phyloP scores from a whole-genome alignment of 2,329 filamentous ascomycete genomes.

The Diaporthe aspalathi region DNA sequence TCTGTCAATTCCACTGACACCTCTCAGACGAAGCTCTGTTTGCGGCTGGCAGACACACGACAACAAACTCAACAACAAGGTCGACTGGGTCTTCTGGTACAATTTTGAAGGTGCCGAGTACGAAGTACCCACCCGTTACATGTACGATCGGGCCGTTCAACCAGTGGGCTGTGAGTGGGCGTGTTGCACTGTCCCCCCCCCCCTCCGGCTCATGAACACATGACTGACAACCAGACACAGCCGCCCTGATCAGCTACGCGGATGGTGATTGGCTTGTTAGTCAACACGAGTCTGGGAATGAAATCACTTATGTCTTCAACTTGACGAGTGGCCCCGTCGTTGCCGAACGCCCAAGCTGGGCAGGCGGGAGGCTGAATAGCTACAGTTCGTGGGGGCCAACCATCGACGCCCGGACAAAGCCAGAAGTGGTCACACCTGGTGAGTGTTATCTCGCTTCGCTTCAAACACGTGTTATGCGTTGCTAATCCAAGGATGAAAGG shows the following conservation, averaged over 20 bases:
- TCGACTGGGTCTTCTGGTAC: not conserved
- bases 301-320: not conserved
- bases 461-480: not conserved
- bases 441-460: not conserved
- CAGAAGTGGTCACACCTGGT: not conserved
- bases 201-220: not conserved
- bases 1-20: not conserved
- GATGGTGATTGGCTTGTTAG: conserved; percentile 17
- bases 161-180: not conserved
- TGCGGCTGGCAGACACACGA: conserved; percentile 1
- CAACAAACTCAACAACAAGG: conserved; percentile 1
- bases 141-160: not conserved
- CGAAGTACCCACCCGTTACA: not conserved
- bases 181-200: not conserved
- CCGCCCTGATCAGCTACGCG: conserved; percentile 10
- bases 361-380: not conserved
- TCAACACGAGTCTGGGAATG: not conserved
- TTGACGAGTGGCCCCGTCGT: not conserved
- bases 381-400: not conserved
- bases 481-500: not conserved
- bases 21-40: not conserved
- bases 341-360: not conserved
- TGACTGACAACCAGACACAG: not conserved
- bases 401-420: not conserved
- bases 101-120: conserved; percentile 3